A percentile compares a stretch with the other conserved stretches of the same genome.
phyloP scores from a whole-genome alignment of 2,329 filamentous ascomycete species.

The Teratosphaeriaceae sp. region DNA sequence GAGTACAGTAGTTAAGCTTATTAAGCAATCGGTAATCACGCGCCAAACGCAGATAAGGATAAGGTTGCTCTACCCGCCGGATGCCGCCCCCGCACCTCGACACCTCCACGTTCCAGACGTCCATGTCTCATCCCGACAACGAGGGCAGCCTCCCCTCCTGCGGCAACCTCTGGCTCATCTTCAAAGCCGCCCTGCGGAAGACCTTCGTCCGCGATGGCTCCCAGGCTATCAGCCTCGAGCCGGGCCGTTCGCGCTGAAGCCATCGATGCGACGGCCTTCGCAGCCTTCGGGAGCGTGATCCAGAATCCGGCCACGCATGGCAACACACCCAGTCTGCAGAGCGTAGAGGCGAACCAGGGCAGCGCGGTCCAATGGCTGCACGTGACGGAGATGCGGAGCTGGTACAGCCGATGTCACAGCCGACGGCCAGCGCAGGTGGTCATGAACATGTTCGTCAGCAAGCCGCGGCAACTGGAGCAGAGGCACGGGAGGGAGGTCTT shows the following conservation, averaged over 20 bases:
- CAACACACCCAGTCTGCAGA: constrained; percentile 35
- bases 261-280: constrained; percentile 56
- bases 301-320: constrained; percentile 53
- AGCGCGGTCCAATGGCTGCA: constrained; percentile 80
- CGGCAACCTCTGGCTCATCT: constrained; percentile 10
- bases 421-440: constrained; percentile 51
- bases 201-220: constrained; percentile 14
- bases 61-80: no score
- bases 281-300: constrained; percentile 76
- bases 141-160: constrained; percentile 5
- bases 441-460: constrained; percentile 88
- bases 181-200: constrained; percentile 13
- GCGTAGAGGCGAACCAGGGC: constrained; percentile 70
- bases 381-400: constrained; percentile 65
- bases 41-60: no score
- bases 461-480: constrained; percentile 50
- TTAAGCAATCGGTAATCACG: no score
- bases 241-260: constrained; percentile 48
- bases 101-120: not conserved
- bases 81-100: no score
- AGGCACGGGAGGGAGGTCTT: constrained; percentile 42
- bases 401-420: constrained; percentile 62
- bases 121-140: not conserved
- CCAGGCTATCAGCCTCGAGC: constrained; percentile 31
- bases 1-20: no score